phyloP scores from a whole-genome alignment of 1,139 yeast species.

The Meyerozyma sp. region DNA sequence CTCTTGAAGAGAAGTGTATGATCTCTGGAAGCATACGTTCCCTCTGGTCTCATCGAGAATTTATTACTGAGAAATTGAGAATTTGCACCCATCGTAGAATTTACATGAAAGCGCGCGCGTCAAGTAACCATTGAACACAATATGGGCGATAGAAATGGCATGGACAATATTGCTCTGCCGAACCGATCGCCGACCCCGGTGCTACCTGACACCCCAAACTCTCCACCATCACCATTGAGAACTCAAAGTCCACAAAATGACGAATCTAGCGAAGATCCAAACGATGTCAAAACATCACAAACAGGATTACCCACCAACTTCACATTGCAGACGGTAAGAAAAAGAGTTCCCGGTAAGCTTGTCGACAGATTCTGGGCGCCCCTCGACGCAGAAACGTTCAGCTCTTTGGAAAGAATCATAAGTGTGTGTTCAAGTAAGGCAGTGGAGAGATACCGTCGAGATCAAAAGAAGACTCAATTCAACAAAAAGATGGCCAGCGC shows the following conservation, averaged over 20 bases:
- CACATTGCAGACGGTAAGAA: conserved; percentile 12
- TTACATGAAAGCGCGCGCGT: neutral
- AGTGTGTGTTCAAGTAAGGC: conserved; percentile 26
- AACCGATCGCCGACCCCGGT: neutral
- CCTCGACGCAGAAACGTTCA: conserved; percentile 15
- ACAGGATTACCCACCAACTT: conserved; percentile 2
- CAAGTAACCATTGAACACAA: neutral
- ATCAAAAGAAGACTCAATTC: conserved; percentile 5
- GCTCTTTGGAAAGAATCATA: conserved; percentile 24
- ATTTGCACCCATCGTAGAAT: too few species aligned
- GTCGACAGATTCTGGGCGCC: conserved; percentile 35
- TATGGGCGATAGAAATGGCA: neutral
- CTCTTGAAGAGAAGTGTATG: neutral
- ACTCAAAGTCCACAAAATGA: neutral
- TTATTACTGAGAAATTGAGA: too few species aligned
- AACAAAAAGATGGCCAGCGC: conserved; percentile 20
- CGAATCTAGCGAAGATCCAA: too few species aligned
- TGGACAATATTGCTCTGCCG: neutral
- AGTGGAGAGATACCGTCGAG: conserved; percentile 20
- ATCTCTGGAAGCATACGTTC: neutral
- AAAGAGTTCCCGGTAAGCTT: conserved; percentile 23
- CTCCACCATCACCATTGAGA: neutral
- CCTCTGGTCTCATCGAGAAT: too few species aligned
- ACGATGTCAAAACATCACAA: neutral
- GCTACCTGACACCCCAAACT: neutral